Base-by-base conservation (phyloP, 495 filamentous ascomycete species). In the Emericellopsis terricola region DNA sequence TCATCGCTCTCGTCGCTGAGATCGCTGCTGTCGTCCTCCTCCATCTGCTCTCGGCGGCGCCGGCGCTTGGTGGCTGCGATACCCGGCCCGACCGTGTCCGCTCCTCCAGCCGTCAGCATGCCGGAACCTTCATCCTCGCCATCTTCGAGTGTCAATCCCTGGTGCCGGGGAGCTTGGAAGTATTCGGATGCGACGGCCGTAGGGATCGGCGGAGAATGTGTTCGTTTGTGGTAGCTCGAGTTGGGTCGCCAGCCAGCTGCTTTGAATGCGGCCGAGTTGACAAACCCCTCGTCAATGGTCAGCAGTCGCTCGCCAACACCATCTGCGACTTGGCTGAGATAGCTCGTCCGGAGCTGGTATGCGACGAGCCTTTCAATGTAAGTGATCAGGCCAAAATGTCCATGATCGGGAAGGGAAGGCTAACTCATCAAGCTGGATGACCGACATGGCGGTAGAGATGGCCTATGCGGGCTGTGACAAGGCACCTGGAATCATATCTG, bases 21-120 rank as follows among this genome's bases (percentile, higher is more conserved):
- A 50, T 96, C 89, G 48, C 84, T 93, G 50, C 89, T 96, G 50
- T 96, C 91, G 19, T 94, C 91, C 29, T 96, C 89, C 37, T 94
- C 87, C 47, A 80, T 71, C 40, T 87, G 81, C 44, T 85, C 75
- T 24, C 71, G 71, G 33, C 72, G 65, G 14, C 74, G 59, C 10
- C 63, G 60, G 27, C 72, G 56, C 49, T 68, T 71, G 3, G 60
- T 59, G 9, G 59, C 60, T 10, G 33, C 33, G 19, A 64, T 51
- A 29, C 70, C 73, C 6, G 80, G 78, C 1, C 79, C 81, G 19
- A 79, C 61, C 0, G 75, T 71, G 38, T 91, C 81, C 26, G 68
- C 67, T n/a, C 68, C 81, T 18, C 74, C 73, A 29, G 73, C 76
- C 3, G 78, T 77, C 15, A 81, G 76, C 41, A 86, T 69, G 5